phyloP scores from a whole-genome alignment of 208 protist genomes.

The Trypanosoma conorhini region DNA sequence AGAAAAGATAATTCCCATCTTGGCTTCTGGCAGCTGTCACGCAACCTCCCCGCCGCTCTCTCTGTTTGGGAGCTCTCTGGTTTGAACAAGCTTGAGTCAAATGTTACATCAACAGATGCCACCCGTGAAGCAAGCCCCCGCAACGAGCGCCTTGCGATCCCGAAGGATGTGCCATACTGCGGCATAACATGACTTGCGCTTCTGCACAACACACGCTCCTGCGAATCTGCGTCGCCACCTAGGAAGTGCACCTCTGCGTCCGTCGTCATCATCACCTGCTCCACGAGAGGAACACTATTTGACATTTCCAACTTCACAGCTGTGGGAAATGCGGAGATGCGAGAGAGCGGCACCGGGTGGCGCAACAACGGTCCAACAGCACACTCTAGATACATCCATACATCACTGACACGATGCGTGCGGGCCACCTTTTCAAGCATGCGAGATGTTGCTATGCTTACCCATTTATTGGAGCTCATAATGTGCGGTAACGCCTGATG shows the following conservation, averaged over 20 bases:
- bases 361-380: conserved; percentile 33
- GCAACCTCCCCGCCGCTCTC: not conserved
- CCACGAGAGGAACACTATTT: not conserved
- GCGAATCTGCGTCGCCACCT: conserved; percentile 8
- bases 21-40: not conserved
- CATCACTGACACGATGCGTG: conserved; percentile 43
- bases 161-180: conserved; percentile 9
- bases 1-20: conserved; percentile 24
- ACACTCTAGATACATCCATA: conserved; percentile 47
- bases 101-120: conserved; percentile 19
- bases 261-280: not conserved
- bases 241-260: not conserved
- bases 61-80: not conserved
- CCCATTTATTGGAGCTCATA: conserved; percentile 37
- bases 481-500: conserved; percentile 56
- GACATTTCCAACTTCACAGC: conserved; percentile 19
- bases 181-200: not conserved
- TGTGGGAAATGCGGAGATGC: conserved; percentile 13
- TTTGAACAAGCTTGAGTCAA: conserved; percentile 17
- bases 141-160: conserved; percentile 8
- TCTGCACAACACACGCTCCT: conserved; percentile 1
- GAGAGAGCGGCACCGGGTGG: conserved; percentile 14
- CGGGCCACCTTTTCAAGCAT: conserved; percentile 60
- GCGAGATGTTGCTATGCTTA: conserved; percentile 46
- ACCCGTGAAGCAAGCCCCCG: conserved; percentile 7